These are phyloP conservation scores for Talaromyces sp. DNA, from an alignment of 2,329 filamentous ascomycete species.

Conservation along the genomic window DNA sequence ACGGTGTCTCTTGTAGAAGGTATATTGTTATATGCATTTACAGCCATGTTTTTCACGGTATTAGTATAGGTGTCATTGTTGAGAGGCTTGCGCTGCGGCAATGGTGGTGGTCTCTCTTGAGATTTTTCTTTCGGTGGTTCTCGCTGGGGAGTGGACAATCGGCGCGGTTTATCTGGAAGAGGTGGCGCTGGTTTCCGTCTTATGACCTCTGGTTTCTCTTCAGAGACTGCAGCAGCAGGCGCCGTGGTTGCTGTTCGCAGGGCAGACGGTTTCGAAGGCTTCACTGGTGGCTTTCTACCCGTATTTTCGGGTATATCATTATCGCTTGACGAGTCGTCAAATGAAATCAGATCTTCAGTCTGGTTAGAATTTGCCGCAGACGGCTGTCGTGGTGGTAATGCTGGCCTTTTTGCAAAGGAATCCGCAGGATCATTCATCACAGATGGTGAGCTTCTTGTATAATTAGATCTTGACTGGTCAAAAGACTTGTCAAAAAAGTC, in stretches of 20 bases:
- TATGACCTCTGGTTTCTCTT: conserved; percentile 14
- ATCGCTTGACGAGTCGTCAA: conserved; percentile 26
- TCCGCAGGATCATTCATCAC: conserved; percentile 23
- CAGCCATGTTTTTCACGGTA: conserved; percentile 13
- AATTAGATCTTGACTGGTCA: conserved; percentile 19
- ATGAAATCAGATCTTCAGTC: conserved; percentile 16
- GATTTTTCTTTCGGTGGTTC: conserved; percentile 9
- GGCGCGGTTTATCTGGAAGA: conserved; percentile 30
- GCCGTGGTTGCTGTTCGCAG: conserved; percentile 29
- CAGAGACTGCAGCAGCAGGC: conserved; percentile 14
- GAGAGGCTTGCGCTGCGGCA: conserved; percentile 17
- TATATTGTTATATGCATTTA: conserved; percentile 15
- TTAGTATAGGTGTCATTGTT: conserved; percentile 12
- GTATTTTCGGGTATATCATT: conserved; percentile 13
- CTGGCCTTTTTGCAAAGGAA: conserved; percentile 26
- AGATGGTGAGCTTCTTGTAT: conserved; percentile 15
- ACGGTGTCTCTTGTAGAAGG: conserved; percentile 13
- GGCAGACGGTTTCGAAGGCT: conserved; percentile 40
- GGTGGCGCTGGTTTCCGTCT: conserved; percentile 32
- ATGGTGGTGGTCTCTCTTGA: conserved; percentile 18
- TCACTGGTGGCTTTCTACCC: conserved; percentile 29
- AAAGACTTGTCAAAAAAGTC: conserved; percentile 71
- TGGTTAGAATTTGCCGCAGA: conserved; percentile 14
- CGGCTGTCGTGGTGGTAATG: conserved; percentile 34
- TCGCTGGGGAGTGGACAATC: conserved; percentile 14